Conservation (phyloP, 306 rosid genomes). For the Corylus heterophylla region DNA sequence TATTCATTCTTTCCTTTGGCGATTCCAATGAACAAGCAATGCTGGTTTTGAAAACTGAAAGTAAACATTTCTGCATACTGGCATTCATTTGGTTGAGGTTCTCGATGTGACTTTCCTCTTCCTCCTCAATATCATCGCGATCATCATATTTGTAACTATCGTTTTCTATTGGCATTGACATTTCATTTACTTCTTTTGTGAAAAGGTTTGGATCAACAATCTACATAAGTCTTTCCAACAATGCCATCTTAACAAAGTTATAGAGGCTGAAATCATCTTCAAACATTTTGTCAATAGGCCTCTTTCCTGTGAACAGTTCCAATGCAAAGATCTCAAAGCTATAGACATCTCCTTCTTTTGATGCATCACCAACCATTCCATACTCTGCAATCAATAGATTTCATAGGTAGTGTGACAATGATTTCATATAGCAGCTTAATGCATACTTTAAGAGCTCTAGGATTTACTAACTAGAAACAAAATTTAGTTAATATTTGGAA, state of each 20-base stretch:
- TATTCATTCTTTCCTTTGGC: slow-evolving; percentile 32
- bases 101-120: not conserved
- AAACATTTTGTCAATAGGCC: not conserved
- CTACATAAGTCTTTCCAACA: slow-evolving; percentile 24
- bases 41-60: slow-evolving; percentile 25
- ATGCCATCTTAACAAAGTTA: slow-evolving; percentile 19
- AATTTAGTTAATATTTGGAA: too few relatives aligned
- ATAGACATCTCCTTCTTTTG: slow-evolving; percentile 3
- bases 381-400: too few relatives aligned
- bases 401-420: too few relatives aligned
- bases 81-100: not conserved
- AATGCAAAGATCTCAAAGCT: too few relatives aligned
- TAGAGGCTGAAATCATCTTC: not conserved
- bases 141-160: not conserved
- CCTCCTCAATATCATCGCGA: not conserved
- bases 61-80: slow-evolving; percentile 21
- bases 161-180: not conserved
- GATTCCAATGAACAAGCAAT: slow-evolving; percentile 33
- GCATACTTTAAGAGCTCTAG: too few relatives aligned
- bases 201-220: slow-evolving; percentile 38
- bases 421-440: too few relatives aligned
- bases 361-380: too few relatives aligned
- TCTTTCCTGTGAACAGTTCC: too few relatives aligned
- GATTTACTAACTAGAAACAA: too few relatives aligned
- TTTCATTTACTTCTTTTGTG: slow-evolving; percentile 5